Base-by-base conservation (phyloP, 208 protist species). In the Trypanosoma lewisi region DNA sequence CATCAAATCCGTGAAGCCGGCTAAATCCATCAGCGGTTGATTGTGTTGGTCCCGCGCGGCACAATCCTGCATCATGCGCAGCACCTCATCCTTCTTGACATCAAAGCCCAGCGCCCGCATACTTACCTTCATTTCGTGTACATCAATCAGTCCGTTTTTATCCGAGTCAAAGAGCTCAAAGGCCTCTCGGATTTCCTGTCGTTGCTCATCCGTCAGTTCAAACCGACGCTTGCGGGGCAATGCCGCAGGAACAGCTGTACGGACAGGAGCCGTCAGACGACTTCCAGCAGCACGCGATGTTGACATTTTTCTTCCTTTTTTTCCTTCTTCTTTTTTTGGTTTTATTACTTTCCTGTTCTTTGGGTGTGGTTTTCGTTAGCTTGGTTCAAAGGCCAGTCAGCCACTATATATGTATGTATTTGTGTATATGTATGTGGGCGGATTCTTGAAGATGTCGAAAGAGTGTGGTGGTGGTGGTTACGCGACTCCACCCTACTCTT, bases 51-150 rank as follows among this genome's bases (percentile, higher is more conserved):
- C 89, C 9, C 82, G 88, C 42, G 83, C 76, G 21, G 85, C 82
- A 63, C 79, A 95, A 63, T 91, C 83, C 68, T 91, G 87, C 89
- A 97, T 94, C 58, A 94, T 78, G 37, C 81, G 82, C 55, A 82
- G 67, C 50, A 95, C 83, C 78, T 97, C 93, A 37, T 97, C 94
- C 55, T 98, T 98, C 82, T 98, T 98, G 8, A 90, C 97, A 63
- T 99, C 98, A 78, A 99, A 99, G 30, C 98, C 98, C 0, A 99
- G 80, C 16, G 98, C 98, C 33, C 98, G 90, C 97, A 99, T 99
- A 36, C 97, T 98, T 33, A 99, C 98, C 85, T 99, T 99, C 72
- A 99, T 91, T 85, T 99, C 98, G 58, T 99, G 98, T 17, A 87
- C 93, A 63, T 99, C 98, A 62, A 99, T 98, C 12, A 91, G 68